A percentile compares a stretch with the other conserved stretches of the same genome.
Evolutionary conservation across 805 yeast species (phyloP).

Genomic region (Starmera amethionina): DNA sequence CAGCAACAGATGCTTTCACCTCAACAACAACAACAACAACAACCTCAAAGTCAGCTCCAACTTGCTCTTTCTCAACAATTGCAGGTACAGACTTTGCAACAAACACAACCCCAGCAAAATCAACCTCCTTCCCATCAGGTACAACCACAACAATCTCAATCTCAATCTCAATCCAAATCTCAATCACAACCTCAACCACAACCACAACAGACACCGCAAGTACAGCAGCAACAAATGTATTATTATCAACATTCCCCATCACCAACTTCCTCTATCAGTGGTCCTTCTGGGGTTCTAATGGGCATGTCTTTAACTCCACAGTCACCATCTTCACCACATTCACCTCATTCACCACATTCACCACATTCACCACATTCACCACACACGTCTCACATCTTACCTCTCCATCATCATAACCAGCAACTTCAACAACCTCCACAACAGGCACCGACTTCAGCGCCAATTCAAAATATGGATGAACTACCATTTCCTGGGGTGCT

Average conservation of each 20-base stretch:
- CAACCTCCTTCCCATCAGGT: constrained; percentile 2
- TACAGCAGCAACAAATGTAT: constrained; percentile 2
- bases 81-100: background rate
- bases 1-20: background rate
- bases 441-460: background rate
- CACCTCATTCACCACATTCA: no score
- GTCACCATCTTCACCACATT: background rate
- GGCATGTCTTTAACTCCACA: background rate
- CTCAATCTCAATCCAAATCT: background rate
- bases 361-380: background rate
- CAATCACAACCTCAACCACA: no score
- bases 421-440: background rate
- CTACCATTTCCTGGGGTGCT: background rate
- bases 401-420: background rate
- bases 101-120: background rate
- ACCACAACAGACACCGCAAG: background rate
- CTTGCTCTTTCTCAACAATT: background rate
- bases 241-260: background rate
- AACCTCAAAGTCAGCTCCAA: background rate
- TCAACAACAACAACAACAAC: background rate
- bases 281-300: background rate
- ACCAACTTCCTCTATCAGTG: background rate
- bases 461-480: background rate
- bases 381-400: background rate
- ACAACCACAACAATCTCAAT: constrained; percentile 2